Conservation (phyloP, 495 filamentous ascomycete genomes). For the Hypoxylon perforatum region DNA sequence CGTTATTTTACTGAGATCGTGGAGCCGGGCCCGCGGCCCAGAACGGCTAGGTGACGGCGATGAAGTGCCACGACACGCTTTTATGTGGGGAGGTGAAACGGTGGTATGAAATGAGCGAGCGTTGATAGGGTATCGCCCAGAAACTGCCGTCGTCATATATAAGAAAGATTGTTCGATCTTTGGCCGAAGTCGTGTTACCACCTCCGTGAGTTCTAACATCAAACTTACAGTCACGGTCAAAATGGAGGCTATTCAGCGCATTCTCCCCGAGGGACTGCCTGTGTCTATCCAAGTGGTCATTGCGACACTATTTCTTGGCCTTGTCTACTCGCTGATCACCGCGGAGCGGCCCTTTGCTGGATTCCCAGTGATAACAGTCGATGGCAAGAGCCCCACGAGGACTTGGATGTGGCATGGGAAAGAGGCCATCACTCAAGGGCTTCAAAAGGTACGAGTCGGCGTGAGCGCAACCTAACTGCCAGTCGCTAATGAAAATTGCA, state of each 20-base stretch:
- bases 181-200: neutral
- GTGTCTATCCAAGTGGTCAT: conserved; percentile 40
- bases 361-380: conserved; percentile 41
- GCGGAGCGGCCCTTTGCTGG: conserved; percentile 37
- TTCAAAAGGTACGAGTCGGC: conserved; percentile 24
- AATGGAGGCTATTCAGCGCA: conserved; percentile 40
- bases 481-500: conserved; percentile 18
- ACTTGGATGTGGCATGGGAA: conserved; percentile 40
- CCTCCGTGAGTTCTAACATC: neutral
- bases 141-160: conserved; percentile 11
- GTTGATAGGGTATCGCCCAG: neutral
- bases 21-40: neutral
- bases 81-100: conserved; percentile 24
- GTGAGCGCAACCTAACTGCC: neutral
- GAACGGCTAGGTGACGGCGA: conserved; percentile 18
- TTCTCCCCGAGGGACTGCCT: conserved; percentile 41
- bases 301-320: conserved; percentile 34
- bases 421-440: conserved; percentile 37
- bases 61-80: conserved; percentile 6
- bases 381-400: conserved; percentile 38
- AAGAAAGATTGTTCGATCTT: neutral
- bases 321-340: conserved; percentile 41
- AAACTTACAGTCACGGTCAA: neutral
- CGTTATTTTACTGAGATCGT: conserved; percentile 11
- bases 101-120: neutral